Percentiles rank a stretch among this genome's conserved stretches.
Evolutionary conservation across 1,139 yeast genomes (phyloP).

Genomic region (Diutina ranongensis): DNA sequence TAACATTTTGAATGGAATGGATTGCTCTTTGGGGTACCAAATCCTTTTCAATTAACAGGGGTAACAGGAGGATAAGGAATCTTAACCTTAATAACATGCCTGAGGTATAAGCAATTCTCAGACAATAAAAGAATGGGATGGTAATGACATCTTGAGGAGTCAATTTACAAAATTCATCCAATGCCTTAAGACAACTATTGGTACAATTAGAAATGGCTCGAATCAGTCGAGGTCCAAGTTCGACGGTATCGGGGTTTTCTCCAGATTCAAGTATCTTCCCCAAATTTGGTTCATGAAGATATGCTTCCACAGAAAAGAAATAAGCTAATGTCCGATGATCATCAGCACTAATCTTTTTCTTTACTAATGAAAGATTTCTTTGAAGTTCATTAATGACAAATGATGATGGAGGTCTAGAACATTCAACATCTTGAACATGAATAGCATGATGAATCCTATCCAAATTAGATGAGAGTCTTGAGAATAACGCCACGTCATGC

Average conservation of each 20-base stretch:
- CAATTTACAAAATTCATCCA: constrained; percentile 36
- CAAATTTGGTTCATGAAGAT: constrained; percentile 47
- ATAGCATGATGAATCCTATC: constrained; percentile 51
- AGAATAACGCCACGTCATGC: constrained; percentile 41
- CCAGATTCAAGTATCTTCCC: constrained; percentile 12
- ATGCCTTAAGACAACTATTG: constrained; percentile 40
- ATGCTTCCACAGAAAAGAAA: constrained; percentile 60
- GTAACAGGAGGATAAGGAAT: constrained; percentile 42
- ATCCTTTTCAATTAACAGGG: constrained; percentile 36
- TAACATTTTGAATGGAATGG: constrained; percentile 29
- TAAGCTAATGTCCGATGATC: constrained; percentile 37
- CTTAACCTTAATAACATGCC: constrained; percentile 55
- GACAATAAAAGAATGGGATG: constrained; percentile 50
- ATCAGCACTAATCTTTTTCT: constrained; percentile 22
- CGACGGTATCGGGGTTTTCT: constrained; percentile 8
- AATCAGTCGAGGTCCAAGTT: constrained; percentile 19
- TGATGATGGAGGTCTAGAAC: constrained; percentile 7
- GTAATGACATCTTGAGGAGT: constrained; percentile 34
- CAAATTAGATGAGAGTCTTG: constrained; percentile 45
- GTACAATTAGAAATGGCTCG: constrained; percentile 40
- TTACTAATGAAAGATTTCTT: constrained; percentile 26
- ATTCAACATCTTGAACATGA: constrained; percentile 25
- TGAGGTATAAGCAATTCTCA: constrained; percentile 57
- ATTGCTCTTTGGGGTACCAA: constrained; percentile 41
- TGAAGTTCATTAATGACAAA: constrained; percentile 32